These are phyloP conservation scores for Agaricus blazei DNA, from an alignment of 768 basidiomycete species.

Conservation along the genomic window DNA sequence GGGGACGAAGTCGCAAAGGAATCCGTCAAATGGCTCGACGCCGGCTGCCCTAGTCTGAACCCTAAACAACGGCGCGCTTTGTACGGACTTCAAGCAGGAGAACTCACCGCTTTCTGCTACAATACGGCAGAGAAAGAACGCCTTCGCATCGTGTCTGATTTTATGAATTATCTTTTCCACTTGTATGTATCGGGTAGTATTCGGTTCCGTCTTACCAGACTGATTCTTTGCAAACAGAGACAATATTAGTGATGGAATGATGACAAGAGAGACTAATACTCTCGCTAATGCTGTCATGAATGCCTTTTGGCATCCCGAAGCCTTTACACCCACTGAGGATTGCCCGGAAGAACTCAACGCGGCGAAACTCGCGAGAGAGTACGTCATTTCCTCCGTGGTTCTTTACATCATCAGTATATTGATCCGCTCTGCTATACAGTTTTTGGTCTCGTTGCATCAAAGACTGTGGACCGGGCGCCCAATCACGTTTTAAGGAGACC, in stretches of 20 bases:
- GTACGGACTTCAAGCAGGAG: slow-evolving; percentile 57
- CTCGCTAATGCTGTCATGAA: slow-evolving; percentile 68
- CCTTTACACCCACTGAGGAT: slow-evolving; percentile 44
- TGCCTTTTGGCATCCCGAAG: slow-evolving; percentile 54
- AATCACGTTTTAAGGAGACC: slow-evolving; percentile 67
- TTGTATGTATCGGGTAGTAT: slow-evolving; percentile 28
- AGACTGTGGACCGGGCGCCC: slow-evolving; percentile 51
- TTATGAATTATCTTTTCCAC: slow-evolving; percentile 58
- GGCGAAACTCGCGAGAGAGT: slow-evolving; percentile 68
- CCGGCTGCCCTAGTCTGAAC: slow-evolving; percentile 38
- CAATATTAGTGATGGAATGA: slow-evolving; percentile 77
- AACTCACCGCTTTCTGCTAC: slow-evolving; percentile 64
- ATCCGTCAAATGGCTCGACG: slow-evolving; percentile 47
- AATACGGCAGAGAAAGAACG: slow-evolving; percentile 48
- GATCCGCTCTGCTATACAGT: slow-evolving; percentile 27
- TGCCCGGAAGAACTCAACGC: slow-evolving; percentile 45
- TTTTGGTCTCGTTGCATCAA: slow-evolving; percentile 63
- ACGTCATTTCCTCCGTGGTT: slow-evolving; percentile 20
- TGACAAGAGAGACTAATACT: slow-evolving; percentile 52
- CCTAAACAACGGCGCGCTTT: slow-evolving; percentile 42
- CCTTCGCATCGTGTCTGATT: slow-evolving; percentile 63
- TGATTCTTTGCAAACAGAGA: slow-evolving; percentile 33
- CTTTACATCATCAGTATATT: slow-evolving; percentile 1
- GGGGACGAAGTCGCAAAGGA: slow-evolving; percentile 42
- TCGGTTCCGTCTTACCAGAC: slow-evolving; percentile 10